A percentile compares a stretch with the other conserved stretches of the same genome.
These are phyloP conservation scores for Puccinia horiana DNA, from an alignment of 1,284 basidiomycete species.

Conservation along the genomic window DNA sequence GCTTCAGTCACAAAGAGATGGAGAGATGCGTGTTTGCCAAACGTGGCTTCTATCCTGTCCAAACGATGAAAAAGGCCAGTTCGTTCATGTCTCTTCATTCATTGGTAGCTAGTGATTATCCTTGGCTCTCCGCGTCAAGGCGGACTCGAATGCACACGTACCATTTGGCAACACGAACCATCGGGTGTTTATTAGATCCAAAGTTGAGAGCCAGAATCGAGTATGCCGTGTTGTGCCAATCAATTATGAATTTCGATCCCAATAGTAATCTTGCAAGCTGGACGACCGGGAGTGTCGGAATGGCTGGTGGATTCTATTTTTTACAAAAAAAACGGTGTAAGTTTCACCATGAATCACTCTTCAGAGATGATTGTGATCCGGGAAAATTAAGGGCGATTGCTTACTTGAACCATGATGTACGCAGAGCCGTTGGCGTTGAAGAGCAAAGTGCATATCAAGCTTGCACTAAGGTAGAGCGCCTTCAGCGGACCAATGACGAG, in stretches of 20 bases:
- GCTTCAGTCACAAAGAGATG: constrained; percentile 93
- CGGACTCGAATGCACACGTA: constrained; percentile 58
- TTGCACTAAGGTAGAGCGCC: constrained; percentile 35
- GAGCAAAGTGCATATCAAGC: constrained; percentile 23
- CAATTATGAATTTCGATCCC: constrained; percentile 84
- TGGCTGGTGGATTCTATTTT: constrained; percentile 86
- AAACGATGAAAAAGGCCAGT: neutral
- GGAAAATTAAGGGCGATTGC: neutral
- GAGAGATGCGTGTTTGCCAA: constrained; percentile 76
- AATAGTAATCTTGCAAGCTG: constrained; percentile 71
- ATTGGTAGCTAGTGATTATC: neutral
- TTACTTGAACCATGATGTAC: constrained; percentile 11
- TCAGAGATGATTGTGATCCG: neutral
- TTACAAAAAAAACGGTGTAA: neutral
- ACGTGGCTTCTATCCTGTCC: constrained; percentile 74
- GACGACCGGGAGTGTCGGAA: constrained; percentile 85
- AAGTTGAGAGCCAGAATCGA: constrained; percentile 84
- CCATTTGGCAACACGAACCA: constrained; percentile 76
- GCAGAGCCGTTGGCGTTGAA: constrained; percentile 9
- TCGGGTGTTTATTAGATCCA: constrained; percentile 65
- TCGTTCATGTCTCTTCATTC: neutral
- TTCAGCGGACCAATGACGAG: constrained; percentile 37
- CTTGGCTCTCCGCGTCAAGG: neutral
- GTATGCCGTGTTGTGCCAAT: constrained; percentile 98
- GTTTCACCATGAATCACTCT: neutral